These are phyloP conservation scores for Aspergillus saccharolyticus DNA, from an alignment of 495 filamentous ascomycete species.

Conservation along the genomic window DNA sequence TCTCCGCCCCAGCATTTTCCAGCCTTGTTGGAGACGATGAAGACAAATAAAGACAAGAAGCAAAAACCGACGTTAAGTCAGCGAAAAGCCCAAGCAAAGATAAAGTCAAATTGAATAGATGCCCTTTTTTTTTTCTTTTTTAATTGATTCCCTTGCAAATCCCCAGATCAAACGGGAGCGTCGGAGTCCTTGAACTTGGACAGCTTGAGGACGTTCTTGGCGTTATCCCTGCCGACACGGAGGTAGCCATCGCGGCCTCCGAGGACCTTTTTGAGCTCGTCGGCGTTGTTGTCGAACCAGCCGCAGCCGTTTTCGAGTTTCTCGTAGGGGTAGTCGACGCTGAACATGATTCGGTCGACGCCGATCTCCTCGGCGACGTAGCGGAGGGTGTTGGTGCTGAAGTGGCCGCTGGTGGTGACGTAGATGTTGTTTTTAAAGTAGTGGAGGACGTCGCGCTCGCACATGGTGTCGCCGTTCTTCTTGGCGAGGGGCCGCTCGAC, in stretches of 20 bases:
- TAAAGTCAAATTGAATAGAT: no score
- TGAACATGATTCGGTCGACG: constrained; percentile 8
- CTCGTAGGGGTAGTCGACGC: constrained; percentile 11
- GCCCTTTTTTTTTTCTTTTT: no score
- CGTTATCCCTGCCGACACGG: constrained; percentile 37
- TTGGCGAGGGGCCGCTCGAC: constrained; percentile 28
- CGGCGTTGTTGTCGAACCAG: constrained; percentile 4
- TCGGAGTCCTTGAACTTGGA: constrained; percentile 17
- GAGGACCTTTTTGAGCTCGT: constrained; percentile 13
- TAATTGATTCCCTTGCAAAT: no score
- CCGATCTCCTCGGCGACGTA: neutral
- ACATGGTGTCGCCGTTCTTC: constrained; percentile 17
- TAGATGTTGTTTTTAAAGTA: constrained; percentile 42
- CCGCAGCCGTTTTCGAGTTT: neutral
- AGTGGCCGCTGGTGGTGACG: constrained; percentile 6
- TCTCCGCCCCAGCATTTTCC: neutral
- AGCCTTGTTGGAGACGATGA: neutral
- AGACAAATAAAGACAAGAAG: neutral
- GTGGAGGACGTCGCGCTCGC: constrained; percentile 35
- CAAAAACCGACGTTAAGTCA: no score
- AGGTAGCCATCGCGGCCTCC: constrained; percentile 25
- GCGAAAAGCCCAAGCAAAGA: no score
- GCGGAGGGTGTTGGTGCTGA: neutral
- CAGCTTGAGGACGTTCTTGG: constrained; percentile 39
- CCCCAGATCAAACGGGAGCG: constrained; percentile 6